Percentiles rank a stretch among this genome's conserved stretches.
Evolutionary conservation across 148 eudicot species (phyloP).

Genomic region (Fallopia convolvulus): DNA sequence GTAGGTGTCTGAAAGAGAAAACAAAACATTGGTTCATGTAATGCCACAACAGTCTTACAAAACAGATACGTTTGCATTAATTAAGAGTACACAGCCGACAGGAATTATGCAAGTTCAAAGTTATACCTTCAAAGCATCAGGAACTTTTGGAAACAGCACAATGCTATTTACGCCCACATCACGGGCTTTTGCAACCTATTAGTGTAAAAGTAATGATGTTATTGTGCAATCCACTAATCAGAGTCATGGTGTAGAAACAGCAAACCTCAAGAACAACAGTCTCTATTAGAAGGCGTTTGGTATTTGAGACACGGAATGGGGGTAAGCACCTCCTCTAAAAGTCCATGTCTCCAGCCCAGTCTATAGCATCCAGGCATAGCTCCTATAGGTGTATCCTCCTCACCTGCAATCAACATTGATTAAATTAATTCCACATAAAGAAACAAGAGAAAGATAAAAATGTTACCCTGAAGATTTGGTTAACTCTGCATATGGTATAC

Average conservation of each 20-base stretch:
- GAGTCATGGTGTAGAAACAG: neutral
- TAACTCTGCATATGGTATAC: constrained; percentile 13
- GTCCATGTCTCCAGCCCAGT: constrained; percentile 98
- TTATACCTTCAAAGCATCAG: constrained; percentile 88
- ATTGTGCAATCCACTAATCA: neutral
- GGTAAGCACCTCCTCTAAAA: constrained; percentile 70
- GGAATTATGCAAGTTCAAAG: neutral
- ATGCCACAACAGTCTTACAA: neutral
- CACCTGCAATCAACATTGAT: constrained; percentile 33
- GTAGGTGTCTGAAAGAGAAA: constrained; percentile 48
- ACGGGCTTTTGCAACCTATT: constrained; percentile 81
- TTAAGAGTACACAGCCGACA: neutral
- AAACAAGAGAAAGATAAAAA: neutral
- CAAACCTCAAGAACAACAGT: neutral
- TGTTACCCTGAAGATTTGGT: neutral
- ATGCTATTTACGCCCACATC: constrained; percentile 90
- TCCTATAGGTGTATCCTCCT: constrained; percentile 90
- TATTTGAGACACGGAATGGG: neutral
- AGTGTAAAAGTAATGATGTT: neutral
- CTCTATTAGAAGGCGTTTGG: neutral
- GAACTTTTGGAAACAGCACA: constrained; percentile 93
- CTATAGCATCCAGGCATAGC: constrained; percentile 99
- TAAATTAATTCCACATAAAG: neutral
- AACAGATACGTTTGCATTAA: neutral
- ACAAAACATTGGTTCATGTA: neutral